Conservation (phyloP, 495 filamentous ascomycete genomes). For the Daldinia bambusicola region DNA sequence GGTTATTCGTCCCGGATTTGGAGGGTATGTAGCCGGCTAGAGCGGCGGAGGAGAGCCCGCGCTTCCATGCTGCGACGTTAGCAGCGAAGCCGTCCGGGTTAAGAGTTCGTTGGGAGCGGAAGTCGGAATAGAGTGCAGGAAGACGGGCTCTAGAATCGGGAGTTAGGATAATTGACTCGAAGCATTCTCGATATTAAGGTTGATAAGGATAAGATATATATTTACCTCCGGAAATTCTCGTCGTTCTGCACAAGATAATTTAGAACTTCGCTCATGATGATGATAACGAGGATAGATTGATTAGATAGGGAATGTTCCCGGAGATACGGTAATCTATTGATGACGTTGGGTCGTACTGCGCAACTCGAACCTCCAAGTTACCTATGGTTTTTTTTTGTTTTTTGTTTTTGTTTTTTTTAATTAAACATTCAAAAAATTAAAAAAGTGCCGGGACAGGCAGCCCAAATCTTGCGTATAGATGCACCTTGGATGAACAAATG, state of each 20-base stretch:
- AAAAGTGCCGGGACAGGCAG: constrained; percentile 4
- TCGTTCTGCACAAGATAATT: constrained; percentile 60
- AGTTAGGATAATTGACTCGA: constrained; percentile 3
- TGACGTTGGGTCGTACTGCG: neutral
- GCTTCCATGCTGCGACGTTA: constrained; percentile 86
- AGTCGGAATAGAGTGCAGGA: constrained; percentile 94
- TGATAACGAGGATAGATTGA: constrained; percentile 17
- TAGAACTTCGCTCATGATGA: constrained; percentile 53
- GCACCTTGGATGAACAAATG: neutral
- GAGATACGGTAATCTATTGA: neutral
- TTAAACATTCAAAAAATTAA: neutral
- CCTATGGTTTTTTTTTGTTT: no score
- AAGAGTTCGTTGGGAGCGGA: constrained; percentile 75
- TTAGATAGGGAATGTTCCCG: no score
- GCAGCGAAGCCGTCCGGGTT: constrained; percentile 93
- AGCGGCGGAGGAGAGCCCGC: constrained; percentile 73
- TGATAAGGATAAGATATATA: neutral
- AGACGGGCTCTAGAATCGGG: constrained; percentile 72
- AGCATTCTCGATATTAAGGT: neutral
- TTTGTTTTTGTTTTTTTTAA: no score
- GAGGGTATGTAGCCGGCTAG: constrained; percentile 65
- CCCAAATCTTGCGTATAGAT: constrained; percentile 9
- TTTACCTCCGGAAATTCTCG: constrained; percentile 57
- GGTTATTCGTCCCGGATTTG: constrained; percentile 52
- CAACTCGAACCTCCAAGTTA: no score